A percentile compares a stretch with the other conserved stretches of the same genome.
Conservation (phyloP, 805 yeast species). For the Tetrapisispora arboricola region DNA sequence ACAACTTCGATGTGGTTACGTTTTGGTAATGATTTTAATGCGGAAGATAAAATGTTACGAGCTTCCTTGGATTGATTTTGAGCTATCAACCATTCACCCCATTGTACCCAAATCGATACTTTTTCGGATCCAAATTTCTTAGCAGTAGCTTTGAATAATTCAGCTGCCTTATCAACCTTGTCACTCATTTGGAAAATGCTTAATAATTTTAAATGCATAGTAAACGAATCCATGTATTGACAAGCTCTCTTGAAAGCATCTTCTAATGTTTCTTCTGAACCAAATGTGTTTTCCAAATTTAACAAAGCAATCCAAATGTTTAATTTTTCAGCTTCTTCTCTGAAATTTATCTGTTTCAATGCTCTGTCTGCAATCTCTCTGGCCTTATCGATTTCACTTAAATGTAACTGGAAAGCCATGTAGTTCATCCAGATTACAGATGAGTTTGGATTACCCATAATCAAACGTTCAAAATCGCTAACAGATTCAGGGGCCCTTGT, state of each 20-base stretch:
- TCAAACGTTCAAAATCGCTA: conserved; percentile 81
- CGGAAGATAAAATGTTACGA: conserved; percentile 62
- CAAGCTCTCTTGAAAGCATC: conserved; percentile 74
- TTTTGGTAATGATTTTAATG: conserved; percentile 62
- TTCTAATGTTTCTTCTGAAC: conserved; percentile 71
- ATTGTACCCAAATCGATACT: conserved; percentile 69
- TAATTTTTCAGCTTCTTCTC: conserved; percentile 87
- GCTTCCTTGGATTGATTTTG: conserved; percentile 47
- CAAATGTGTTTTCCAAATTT: conserved; percentile 90
- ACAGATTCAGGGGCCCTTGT: conserved; percentile 87
- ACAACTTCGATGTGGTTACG: conserved; percentile 70
- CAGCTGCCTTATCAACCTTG: conserved; percentile 59
- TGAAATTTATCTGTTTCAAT: conserved; percentile 73
- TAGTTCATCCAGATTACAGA: conserved; percentile 95
- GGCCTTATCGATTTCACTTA: conserved; percentile 90
- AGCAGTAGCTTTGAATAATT: conserved; percentile 51
- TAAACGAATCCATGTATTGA: conserved; percentile 82
- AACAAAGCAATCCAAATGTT: conserved; percentile 94
- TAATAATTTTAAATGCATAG: conserved; percentile 70
- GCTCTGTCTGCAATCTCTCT: conserved; percentile 91
- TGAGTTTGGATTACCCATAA: conserved; percentile 87
- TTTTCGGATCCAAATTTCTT: conserved; percentile 71
- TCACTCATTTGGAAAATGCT: conserved; percentile 68
- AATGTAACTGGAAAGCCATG: conserved; percentile 94
- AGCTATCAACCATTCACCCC: conserved; percentile 65